Evolutionary conservation across 2,329 filamentous ascomycete genomes (phyloP).

Genomic region (Talaromyces atroroseus): DNA sequence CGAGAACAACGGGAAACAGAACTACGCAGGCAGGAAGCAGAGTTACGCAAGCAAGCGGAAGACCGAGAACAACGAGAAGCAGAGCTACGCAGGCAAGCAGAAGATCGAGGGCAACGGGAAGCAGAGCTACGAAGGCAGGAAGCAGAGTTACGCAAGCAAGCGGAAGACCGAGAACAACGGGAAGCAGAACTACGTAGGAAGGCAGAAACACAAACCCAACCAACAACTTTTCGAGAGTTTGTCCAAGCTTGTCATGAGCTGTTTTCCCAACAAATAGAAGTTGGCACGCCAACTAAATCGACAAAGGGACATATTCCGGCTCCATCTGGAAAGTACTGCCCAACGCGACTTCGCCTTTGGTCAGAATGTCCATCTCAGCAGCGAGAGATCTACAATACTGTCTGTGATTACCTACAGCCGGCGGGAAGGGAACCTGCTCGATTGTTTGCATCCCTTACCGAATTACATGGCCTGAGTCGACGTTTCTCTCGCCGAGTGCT

Average conservation of each 20-base stretch:
- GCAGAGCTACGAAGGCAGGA: not conserved
- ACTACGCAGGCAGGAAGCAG: not conserved
- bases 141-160: not conserved
- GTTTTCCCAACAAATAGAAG: constrained; percentile 20
- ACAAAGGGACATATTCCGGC: constrained; percentile 21
- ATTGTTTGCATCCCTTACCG: constrained; percentile 17
- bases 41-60: not conserved
- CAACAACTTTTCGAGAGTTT: constrained; percentile 19
- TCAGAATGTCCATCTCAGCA: constrained; percentile 18
- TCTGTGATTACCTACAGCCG: constrained; percentile 18
- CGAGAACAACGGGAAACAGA: no score
- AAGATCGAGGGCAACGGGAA: no score
- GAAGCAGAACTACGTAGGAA: not conserved
- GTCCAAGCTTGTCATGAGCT: constrained; percentile 19
- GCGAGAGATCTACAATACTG: constrained; percentile 17
- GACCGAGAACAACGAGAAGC: not conserved
- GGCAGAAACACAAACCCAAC: constrained; percentile 13
- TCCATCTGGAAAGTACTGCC: constrained; percentile 23
- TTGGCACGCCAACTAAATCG: constrained; percentile 16
- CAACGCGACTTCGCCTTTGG: constrained; percentile 18
- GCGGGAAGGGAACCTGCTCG: constrained; percentile 10
- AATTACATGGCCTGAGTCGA: constrained; percentile 15
- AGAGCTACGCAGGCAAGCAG: not conserved
- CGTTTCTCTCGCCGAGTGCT: constrained; percentile 15
- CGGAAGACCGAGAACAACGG: not conserved